phyloP scores from a whole-genome alignment of 805 yeast genomes.

The Scheffersomyces lignosus region DNA sequence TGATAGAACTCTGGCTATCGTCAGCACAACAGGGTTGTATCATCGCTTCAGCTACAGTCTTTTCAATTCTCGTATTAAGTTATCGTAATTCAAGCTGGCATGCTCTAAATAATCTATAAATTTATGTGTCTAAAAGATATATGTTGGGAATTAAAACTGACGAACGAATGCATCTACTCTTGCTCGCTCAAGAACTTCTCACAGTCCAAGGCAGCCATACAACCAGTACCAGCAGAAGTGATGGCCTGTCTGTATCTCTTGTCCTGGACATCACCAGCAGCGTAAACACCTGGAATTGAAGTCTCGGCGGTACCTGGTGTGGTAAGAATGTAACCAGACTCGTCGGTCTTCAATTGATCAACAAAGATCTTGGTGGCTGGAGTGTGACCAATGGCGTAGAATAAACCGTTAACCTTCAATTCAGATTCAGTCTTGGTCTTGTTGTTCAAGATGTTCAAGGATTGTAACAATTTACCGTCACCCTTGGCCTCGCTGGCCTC shows the following conservation, averaged over 20 bases:
- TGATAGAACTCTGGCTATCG: too few species aligned
- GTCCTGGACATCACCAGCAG: conserved; percentile 99
- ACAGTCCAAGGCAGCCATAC: conserved; percentile 98
- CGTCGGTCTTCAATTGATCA: conserved; percentile 81
- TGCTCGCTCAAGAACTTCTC: conserved; percentile 76
- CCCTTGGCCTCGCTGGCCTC: conserved; percentile 89
- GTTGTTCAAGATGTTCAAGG: conserved; percentile 66
- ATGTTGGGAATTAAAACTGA: too few species aligned
- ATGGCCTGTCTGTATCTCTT: conserved; percentile 97
- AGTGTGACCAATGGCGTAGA: conserved; percentile 96
- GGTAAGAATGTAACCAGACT: conserved; percentile 84
- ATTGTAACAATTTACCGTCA: conserved; percentile 77
- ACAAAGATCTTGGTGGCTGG: conserved; percentile 88
- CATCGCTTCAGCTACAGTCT: too few species aligned
- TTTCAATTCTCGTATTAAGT: too few species aligned
- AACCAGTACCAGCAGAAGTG: conserved; percentile 99
- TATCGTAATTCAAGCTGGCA: too few species aligned
- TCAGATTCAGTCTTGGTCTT: conserved; percentile 68
- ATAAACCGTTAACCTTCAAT: conserved; percentile 82
- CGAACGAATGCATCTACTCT: conserved; percentile 15
- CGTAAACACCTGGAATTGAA: conserved; percentile 86
- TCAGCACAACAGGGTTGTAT: too few species aligned
- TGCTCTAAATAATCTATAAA: too few species aligned
- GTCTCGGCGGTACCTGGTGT: conserved; percentile 87
- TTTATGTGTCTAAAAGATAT: too few species aligned